A percentile compares a stretch with the other conserved stretches of the same genome.
These are phyloP conservation scores for Moesziomyces antarcticus DNA, from an alignment of 1,284 basidiomycete genomes.

Conservation along the genomic window DNA sequence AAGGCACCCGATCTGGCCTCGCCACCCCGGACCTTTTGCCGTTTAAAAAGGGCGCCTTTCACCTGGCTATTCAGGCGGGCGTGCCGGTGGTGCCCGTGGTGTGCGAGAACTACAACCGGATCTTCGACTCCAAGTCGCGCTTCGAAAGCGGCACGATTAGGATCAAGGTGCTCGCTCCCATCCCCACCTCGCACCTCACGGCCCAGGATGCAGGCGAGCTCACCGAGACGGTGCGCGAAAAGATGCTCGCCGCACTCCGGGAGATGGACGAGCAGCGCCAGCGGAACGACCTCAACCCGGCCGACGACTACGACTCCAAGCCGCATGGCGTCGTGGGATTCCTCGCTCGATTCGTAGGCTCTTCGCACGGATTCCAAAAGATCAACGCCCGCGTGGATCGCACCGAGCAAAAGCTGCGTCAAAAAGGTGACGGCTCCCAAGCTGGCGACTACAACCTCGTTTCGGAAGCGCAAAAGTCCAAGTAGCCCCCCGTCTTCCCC, in stretches of 20 bases:
- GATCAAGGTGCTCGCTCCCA: slow-evolving; percentile 78
- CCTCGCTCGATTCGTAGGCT: slow-evolving; percentile 34
- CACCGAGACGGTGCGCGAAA: slow-evolving; percentile 72
- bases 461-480: slow-evolving; percentile 36
- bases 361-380: slow-evolving; percentile 12
- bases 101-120: slow-evolving; percentile 89
- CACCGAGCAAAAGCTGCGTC: slow-evolving; percentile 27
- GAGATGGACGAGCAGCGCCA: slow-evolving; percentile 50
- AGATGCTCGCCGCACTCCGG: slow-evolving; percentile 50
- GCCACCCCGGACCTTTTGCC: slow-evolving; percentile 72
- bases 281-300: slow-evolving; percentile 7
- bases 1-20: slow-evolving; percentile 70
- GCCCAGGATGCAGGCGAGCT: slow-evolving; percentile 76
- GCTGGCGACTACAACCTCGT: slow-evolving; percentile 53
- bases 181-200: slow-evolving; percentile 78
- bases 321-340: slow-evolving; percentile 42
- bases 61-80: slow-evolving; percentile 88
- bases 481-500: slow-evolving; percentile 5
- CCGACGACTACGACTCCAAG: slow-evolving; percentile 13
- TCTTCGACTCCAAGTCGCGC: slow-evolving; percentile 79
- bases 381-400: slow-evolving; percentile 19
- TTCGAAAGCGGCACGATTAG: slow-evolving; percentile 72
- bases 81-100: slow-evolving; percentile 84
- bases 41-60: slow-evolving; percentile 99
- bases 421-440: slow-evolving; percentile 33